Conservation (phyloP, 2,329 filamentous ascomycete genomes). For the Fusarium coicis region DNA sequence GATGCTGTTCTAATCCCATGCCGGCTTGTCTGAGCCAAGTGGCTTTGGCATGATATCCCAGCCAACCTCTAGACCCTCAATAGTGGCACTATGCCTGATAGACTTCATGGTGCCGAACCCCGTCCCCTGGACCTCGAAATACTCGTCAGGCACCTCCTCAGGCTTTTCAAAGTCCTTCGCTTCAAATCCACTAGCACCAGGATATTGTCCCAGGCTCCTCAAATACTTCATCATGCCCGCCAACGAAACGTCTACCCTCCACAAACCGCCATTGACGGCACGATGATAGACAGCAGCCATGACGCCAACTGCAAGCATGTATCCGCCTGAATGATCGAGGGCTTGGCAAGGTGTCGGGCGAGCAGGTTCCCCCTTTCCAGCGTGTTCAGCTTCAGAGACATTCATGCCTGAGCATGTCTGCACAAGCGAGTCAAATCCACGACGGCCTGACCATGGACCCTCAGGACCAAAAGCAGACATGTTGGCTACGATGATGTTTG, state of each 20-base stretch:
- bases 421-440: conserved; percentile 64
- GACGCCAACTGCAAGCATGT: conserved; percentile 64
- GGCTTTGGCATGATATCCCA: conserved; percentile 64
- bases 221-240: conserved; percentile 67
- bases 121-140: conserved; percentile 57
- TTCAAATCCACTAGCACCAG: conserved; percentile 56
- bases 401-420: conserved; percentile 68
- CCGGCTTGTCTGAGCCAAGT: conserved; percentile 58
- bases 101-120: conserved; percentile 59
- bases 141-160: conserved; percentile 46
- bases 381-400: conserved; percentile 62
- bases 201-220: conserved; percentile 63
- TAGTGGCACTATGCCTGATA: conserved; percentile 58
- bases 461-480: conserved; percentile 63
- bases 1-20: conserved; percentile 45
- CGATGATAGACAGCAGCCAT: conserved; percentile 61
- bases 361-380: conserved; percentile 51
- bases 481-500: conserved; percentile 60
- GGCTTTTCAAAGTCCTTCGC: conserved; percentile 44
- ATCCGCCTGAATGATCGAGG: conserved; percentile 66
- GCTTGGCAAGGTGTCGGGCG: conserved; percentile 63
- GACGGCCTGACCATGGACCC: conserved; percentile 54
- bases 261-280: conserved; percentile 57
- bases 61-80: conserved; percentile 58
- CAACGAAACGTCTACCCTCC: conserved; percentile 65